These are phyloP conservation scores for Aristolochia californica DNA, from an alignment of 164 flowering plant genomes.

Conservation along the genomic window DNA sequence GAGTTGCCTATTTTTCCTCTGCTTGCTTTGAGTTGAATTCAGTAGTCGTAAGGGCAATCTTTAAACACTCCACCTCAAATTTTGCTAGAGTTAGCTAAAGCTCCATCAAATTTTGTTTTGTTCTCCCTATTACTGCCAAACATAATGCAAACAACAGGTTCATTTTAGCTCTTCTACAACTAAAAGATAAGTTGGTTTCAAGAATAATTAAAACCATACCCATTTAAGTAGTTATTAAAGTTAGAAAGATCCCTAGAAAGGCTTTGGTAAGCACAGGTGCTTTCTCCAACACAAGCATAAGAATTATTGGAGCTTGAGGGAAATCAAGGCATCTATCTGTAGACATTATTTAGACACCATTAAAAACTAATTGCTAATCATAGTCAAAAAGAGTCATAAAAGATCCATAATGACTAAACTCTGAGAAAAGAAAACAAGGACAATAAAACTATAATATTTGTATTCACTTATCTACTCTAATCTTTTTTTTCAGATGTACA, in stretches of 20 bases:
- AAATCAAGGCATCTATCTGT: conserved; percentile 90
- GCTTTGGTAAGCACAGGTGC: conserved; percentile 95
- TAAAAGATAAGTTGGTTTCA: not conserved
- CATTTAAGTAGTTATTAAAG: conserved; percentile 77
- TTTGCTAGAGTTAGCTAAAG: no score
- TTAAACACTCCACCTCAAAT: no score
- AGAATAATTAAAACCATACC: conserved; percentile 29
- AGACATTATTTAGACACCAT: not conserved
- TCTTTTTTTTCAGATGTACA: no score
- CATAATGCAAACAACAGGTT: conserved; percentile 13
- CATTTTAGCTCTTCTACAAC: not conserved
- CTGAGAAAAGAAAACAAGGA: no score
- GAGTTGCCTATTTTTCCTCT: no score
- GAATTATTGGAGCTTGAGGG: conserved; percentile 85
- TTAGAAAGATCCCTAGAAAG: conserved; percentile 91
- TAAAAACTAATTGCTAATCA: not conserved
- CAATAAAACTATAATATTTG: no score
- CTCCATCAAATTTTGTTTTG: no score
- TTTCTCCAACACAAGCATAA: conserved; percentile 99
- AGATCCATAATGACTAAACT: not conserved
- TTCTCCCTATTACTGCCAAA: no score
- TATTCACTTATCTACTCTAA: no score
- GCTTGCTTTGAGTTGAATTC: no score
- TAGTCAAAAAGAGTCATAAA: no score
- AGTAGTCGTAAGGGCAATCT: no score